phyloP scores from a whole-genome alignment of 2,329 filamentous ascomycete species.

The Arthroderma sp. region DNA sequence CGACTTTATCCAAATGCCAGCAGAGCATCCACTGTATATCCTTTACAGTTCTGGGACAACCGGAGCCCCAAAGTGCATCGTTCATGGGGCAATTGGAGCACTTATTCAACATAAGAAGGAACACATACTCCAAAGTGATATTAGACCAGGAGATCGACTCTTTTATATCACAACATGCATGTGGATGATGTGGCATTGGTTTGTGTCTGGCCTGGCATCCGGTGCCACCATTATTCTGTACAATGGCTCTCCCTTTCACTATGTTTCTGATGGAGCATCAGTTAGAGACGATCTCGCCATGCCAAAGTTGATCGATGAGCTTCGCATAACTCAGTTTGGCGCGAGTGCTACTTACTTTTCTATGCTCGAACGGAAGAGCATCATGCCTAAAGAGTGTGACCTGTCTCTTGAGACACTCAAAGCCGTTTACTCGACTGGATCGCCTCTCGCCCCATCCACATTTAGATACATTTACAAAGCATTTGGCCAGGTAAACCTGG shows the following conservation, averaged over 20 bases:
- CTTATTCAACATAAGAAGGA: constrained; percentile 96
- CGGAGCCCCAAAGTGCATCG: constrained; percentile 36
- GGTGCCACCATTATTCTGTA: constrained; percentile 23
- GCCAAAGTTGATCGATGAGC: constrained; percentile 15
- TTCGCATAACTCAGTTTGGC: constrained; percentile 33
- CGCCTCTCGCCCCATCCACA: constrained; percentile 32
- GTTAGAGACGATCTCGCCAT: constrained; percentile 22
- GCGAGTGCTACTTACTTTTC: constrained; percentile 35
- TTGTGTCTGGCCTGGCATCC: constrained; percentile 64
- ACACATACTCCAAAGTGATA: constrained; percentile 73
- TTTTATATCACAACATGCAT: constrained; percentile 93
- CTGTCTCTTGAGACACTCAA: constrained; percentile 30
- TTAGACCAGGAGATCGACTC: constrained; percentile 58
- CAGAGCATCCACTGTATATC: constrained; percentile 34
- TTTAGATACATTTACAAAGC: constrained; percentile 37
- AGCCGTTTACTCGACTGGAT: constrained; percentile 38
- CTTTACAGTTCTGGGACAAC: constrained; percentile 36
- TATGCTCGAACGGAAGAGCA: constrained; percentile 29
- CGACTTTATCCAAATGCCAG: constrained; percentile 29
- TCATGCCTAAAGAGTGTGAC: constrained; percentile 23
- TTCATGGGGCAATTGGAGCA: constrained; percentile 47
- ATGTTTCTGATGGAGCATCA: constrained; percentile 9
- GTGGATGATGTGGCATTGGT: constrained; percentile 99
- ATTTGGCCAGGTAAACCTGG: constrained; percentile 32
- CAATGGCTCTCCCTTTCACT: constrained; percentile 35